Evolutionary conservation across 1,284 basidiomycete species (phyloP).

Genomic region (Serendipita sp.): DNA sequence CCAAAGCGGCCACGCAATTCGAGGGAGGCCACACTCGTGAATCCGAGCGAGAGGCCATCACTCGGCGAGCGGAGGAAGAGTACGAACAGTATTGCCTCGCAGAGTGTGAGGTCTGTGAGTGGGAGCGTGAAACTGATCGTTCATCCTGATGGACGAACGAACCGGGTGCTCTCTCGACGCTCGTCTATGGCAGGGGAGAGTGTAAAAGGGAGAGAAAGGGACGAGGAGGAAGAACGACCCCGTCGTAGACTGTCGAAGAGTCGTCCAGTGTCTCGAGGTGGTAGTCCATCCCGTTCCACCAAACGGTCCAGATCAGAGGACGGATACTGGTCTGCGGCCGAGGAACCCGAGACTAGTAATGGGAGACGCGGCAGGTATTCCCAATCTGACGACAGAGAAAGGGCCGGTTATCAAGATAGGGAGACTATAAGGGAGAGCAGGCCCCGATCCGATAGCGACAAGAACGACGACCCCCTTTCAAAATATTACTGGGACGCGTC

Average conservation of each 20-base stretch:
- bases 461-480: slow-evolving; percentile 4
- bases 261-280: background rate
- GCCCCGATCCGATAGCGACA: background rate
- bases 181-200: background rate
- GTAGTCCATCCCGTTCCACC: background rate
- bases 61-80: background rate
- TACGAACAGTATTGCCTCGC: background rate
- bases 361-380: background rate
- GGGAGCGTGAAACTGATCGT: slow-evolving; percentile 4
- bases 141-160: background rate
- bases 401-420: background rate
- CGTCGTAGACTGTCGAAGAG: background rate
- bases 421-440: background rate
- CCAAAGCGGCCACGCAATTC: background rate
- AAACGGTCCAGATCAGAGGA: background rate
- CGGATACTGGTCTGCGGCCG: background rate
- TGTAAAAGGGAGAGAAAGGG: background rate
- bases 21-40: background rate
- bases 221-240: background rate
- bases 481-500: slow-evolving; percentile 3
- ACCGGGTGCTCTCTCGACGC: background rate
- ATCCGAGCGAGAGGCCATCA: background rate
- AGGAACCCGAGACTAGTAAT: background rate
- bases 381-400: background rate
- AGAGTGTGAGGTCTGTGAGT: background rate